Evolutionary conservation across 352 stramenopile species (phyloP), one percentile per base, ranked within the genome.

Genomic region (Hyaloperonospora brassicae): DNA sequence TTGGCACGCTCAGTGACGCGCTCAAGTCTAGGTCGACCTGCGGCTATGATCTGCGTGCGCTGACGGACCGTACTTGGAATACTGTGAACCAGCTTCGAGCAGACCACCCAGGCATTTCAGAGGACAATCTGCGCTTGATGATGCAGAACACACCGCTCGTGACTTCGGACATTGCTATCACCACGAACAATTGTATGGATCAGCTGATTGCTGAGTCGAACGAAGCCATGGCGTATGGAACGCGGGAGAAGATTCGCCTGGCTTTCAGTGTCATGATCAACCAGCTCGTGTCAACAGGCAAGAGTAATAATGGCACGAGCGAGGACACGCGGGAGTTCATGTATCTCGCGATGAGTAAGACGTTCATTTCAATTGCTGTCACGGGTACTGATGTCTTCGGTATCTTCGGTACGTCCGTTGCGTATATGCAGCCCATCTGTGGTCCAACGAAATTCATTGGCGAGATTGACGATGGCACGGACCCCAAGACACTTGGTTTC

Each of bases 261-360:
- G 73, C 72, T 10, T 55, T 84, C 21, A 68, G 74, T 39, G 64
- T 66, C 43, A 77, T 86, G 49, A 60, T 86, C 9, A 72, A 86
- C 46, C 58, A 76, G 12, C 58, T 86, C 24, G 66, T 83, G 25
- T 64, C 54, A 23, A 70, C 61, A 14, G 68, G 66, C 0, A 72
- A 51, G 21, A 67, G 60, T 30, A 57, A 62, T 38, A 72, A 66
- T 17, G 76, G 71, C 9, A 72, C 68, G 9, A 61, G 52, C 3
- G 58, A 79, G 14, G 61, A 64, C 12, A 44, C 60, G 0, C 62
- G 55, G 0, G 60, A 82, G 7, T 83, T 73, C 46, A 65, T 66
- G 42, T 64, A 81, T 54, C 57, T 50, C 24, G 62, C 79, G 13
- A 41, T 70, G 2, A 59, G 77, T 44, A 69, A 77, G 21, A 65